A percentile compares a stretch with the other conserved stretches of the same genome.
Evolutionary conservation across 2,329 filamentous ascomycete genomes (phyloP).

Genomic region (Boeremia exigua): DNA sequence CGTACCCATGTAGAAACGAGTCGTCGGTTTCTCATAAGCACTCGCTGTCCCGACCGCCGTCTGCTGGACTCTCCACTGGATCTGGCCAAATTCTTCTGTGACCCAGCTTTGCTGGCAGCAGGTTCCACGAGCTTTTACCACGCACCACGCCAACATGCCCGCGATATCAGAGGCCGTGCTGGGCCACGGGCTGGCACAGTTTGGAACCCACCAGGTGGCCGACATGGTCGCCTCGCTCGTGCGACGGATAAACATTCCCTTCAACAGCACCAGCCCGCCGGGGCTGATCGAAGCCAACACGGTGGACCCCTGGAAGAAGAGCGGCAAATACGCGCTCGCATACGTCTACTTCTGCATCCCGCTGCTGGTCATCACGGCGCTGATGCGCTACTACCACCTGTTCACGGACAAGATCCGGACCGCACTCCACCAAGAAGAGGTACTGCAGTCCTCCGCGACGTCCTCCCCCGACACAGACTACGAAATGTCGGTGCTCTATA

Average conservation of each 20-base stretch:
- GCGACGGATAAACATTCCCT: conserved; percentile 62
- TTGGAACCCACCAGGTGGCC: conserved; percentile 36
- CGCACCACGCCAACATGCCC: conserved; percentile 37
- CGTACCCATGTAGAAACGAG: conserved; percentile 43
- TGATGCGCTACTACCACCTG: conserved; percentile 81
- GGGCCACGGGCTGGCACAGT: conserved; percentile 37
- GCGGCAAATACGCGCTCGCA: conserved; percentile 83
- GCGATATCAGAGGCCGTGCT: conserved; percentile 40
- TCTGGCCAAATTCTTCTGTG: conserved; percentile 21
- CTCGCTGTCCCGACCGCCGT: conserved; percentile 17
- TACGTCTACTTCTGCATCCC: conserved; percentile 89
- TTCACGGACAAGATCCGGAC: conserved; percentile 94
- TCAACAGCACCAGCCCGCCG: conserved; percentile 61
- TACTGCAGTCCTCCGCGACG: conserved; percentile 68
- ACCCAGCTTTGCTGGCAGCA: conserved; percentile 44
- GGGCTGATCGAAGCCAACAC: conserved; percentile 62
- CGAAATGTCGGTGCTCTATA: conserved; percentile 65
- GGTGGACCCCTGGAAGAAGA: conserved; percentile 77
- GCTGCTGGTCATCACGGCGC: conserved; percentile 69
- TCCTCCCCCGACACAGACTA: conserved; percentile 65
- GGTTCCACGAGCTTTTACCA: conserved; percentile 30
- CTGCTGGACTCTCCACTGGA: conserved; percentile 9
- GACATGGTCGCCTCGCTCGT: conserved; percentile 38
- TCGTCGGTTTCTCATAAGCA: conserved; percentile 30
- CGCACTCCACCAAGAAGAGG: conserved; percentile 84